Evolutionary conservation across 768 basidiomycete genomes (phyloP).

Genomic region (Panaeolus cyanescens): DNA sequence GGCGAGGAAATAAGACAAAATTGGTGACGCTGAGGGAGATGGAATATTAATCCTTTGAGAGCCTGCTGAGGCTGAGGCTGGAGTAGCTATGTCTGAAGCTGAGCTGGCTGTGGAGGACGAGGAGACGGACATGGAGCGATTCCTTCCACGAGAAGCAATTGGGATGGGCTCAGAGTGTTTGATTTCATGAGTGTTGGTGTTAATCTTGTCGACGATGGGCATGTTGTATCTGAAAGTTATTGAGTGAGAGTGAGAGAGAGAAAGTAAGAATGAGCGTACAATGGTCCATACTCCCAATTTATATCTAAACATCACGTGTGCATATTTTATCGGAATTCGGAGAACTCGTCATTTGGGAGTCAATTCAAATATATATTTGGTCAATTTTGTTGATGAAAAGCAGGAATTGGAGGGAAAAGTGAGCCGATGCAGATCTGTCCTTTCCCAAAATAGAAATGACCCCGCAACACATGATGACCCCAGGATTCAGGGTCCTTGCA

Average conservation of each 20-base stretch:
- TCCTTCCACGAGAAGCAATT: constrained; percentile 48
- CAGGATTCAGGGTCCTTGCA: neutral
- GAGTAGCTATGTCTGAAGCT: constrained; percentile 53
- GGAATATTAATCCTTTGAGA: constrained; percentile 48
- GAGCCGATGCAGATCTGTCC: neutral
- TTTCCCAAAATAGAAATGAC: constrained; percentile 1
- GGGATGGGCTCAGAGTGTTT: constrained; percentile 70
- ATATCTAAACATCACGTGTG: constrained; percentile 1
- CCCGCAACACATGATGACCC: constrained; percentile 8
- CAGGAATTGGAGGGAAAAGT: neutral
- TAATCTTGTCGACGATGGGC: constrained; percentile 35
- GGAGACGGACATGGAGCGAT: constrained; percentile 65
- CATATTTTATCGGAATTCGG: neutral
- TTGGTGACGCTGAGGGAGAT: constrained; percentile 68
- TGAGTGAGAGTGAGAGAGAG: constrained; percentile 14
- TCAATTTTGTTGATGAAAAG: neutral
- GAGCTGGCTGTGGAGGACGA: constrained; percentile 60
- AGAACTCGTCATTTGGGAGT: neutral
- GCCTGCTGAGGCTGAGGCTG: constrained; percentile 42
- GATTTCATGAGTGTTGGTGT: constrained; percentile 19
- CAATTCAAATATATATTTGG: neutral
- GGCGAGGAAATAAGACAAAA: constrained; percentile 67
- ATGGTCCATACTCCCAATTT: constrained; percentile 14
- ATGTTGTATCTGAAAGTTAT: constrained; percentile 23
- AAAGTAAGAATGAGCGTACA: constrained; percentile 22